Conservation (phyloP, 805 yeast species). For the Hemisphaericaspora nanyangensis region DNA sequence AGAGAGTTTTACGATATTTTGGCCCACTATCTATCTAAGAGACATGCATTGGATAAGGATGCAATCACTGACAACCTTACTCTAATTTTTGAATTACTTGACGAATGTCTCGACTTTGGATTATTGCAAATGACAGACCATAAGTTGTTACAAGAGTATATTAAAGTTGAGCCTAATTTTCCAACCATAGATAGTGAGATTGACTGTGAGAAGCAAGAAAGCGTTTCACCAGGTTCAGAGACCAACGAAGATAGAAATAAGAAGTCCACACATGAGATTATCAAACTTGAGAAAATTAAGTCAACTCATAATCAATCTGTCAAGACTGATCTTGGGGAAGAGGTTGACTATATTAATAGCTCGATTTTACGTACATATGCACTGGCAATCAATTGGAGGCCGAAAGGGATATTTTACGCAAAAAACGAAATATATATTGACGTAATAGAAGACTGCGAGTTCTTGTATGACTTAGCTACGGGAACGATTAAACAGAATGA, state of each 20-base stretch:
- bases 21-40: constrained; percentile 21
- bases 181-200: constrained; percentile 12
- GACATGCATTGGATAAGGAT: constrained; percentile 47
- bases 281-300: constrained; percentile 17
- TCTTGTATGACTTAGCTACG: constrained; percentile 30
- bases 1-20: constrained; percentile 32
- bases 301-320: constrained; percentile 40
- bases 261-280: constrained; percentile 8
- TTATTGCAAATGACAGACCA: constrained; percentile 81
- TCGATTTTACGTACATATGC: constrained; percentile 75
- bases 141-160: constrained; percentile 73
- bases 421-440: constrained; percentile 43
- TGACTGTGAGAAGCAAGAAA: background rate
- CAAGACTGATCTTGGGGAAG: constrained; percentile 24
- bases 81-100: constrained; percentile 75
- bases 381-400: constrained; percentile 47
- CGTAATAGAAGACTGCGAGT: constrained; percentile 36
- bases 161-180: constrained; percentile 48
- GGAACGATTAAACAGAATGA: constrained; percentile 27
- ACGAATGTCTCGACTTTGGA: constrained; percentile 88
- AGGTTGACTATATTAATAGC: constrained; percentile 46
- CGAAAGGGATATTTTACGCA: constrained; percentile 42
- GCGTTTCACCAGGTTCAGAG: background rate
- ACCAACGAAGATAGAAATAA: constrained; percentile 3
- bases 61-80: constrained; percentile 68